Evolutionary conservation across 176 grass and related monocot species (phyloP).

Genomic region (Melocanna baccifera): DNA sequence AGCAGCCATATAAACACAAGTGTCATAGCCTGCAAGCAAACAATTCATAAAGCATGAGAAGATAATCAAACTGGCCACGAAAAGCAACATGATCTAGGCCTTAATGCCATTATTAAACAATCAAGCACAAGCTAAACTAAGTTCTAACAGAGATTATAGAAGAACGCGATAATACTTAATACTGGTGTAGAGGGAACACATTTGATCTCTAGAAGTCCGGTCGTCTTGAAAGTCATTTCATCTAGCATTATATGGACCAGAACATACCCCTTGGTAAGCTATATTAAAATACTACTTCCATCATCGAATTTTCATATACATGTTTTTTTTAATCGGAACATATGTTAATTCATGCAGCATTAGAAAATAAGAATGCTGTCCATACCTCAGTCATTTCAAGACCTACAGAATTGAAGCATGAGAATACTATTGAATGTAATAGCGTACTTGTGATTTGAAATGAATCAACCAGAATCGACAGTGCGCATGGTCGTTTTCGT

Average conservation of each 20-base stretch:
- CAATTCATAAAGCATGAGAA: slow-evolving; percentile 15
- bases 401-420: background rate
- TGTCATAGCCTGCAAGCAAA: slow-evolving; percentile 74
- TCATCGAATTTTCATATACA: background rate
- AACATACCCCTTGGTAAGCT: background rate
- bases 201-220: background rate
- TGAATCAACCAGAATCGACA: background rate
- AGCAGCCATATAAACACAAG: slow-evolving; percentile 62
- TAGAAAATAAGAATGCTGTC: background rate
- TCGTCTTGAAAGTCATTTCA: background rate
- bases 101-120: background rate
- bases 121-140: background rate
- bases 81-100: background rate
- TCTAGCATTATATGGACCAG: background rate
- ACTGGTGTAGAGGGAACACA: background rate
- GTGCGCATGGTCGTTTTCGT: background rate
- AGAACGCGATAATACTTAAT: background rate
- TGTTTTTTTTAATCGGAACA: background rate
- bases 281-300: background rate
- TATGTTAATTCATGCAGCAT: background rate
- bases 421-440: background rate
- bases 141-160: background rate
- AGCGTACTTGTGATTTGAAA: background rate
- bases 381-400: background rate
- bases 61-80: background rate